Evolutionary conservation across 768 basidiomycete species (phyloP), one percentile per base, ranked within the genome.

Genomic region (Rhizopogon vulgaris): DNA sequence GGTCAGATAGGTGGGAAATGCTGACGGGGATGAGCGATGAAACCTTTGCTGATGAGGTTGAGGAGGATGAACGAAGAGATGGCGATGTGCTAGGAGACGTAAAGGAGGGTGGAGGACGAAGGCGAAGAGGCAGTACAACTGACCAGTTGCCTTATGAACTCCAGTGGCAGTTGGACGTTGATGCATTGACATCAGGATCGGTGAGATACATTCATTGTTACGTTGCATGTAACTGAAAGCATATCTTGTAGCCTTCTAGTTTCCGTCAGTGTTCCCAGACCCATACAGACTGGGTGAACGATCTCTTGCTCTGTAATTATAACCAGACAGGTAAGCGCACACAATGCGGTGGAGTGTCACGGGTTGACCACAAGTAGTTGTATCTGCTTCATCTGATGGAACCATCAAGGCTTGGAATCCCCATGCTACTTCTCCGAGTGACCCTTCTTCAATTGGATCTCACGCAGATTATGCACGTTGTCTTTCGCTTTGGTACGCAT

Each of bases 251-350:
- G 30, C 38, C 28, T 32, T 46, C 39, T 39, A 27, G 53, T 41
- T 97, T 96, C 64, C 79, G 95, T 28, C 94, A 97, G 66, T 87
- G 84, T 52, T 84, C 85, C 8, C 94, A 97, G 64, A 79, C 82
- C 5, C 94, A 97, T 65, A 85, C 84, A 1, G 94, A 97, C 69
- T 99, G 95, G 95, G 82, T 98, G 34, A 99, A 96, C 63, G 95
- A 98, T 60, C 81, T 98, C 42, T 63, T 93, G 3, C 77, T 99
- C 15, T 94, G 90, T 71, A 94, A 97, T 63, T 77, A 83, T 55
- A 93, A 96, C 58, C 94, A 94, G 65, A 96, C 88, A 3, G 73
- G 90, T 86, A 45, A 40, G 82, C 47, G 15, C 37, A 37, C 37
- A n/a, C 18, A 24, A 24, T 46, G 32, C 14, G 14, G 32, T 24